Conservation (phyloP, 257 asterid genomes). For the Cordia subcordata region DNA sequence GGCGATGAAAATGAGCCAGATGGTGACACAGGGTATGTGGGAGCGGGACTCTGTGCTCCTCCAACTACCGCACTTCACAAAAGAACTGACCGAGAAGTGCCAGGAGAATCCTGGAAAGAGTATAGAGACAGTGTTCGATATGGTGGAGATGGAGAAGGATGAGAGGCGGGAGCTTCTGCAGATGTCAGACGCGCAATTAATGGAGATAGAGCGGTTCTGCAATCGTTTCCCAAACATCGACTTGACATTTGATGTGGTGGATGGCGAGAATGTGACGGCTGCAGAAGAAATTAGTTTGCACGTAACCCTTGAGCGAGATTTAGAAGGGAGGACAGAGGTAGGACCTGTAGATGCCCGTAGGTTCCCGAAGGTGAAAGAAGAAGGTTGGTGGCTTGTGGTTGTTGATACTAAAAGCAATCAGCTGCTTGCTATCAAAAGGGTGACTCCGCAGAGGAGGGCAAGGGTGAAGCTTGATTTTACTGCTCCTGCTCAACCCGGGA, state of each 20-base stretch:
- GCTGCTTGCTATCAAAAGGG: slow-evolving; percentile 37
- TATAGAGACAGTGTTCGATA: slow-evolving; percentile 31
- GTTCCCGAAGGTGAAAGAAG: slow-evolving; percentile 36
- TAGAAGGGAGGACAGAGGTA: slow-evolving; percentile 34
- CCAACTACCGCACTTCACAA: slow-evolving; percentile 41
- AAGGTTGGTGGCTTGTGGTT: slow-evolving; percentile 46
- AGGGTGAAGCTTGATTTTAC: slow-evolving; percentile 33
- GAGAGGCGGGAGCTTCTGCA: slow-evolving; percentile 38
- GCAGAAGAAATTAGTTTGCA: slow-evolving; percentile 26
- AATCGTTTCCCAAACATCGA: slow-evolving; percentile 37
- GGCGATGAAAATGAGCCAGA: slow-evolving; percentile 39
- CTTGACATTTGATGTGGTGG: slow-evolving; percentile 27
- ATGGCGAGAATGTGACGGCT: slow-evolving; percentile 18
- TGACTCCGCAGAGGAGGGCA: slow-evolving; percentile 31
- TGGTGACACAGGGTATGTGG: slow-evolving; percentile 45
- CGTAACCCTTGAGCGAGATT: slow-evolving; percentile 37
- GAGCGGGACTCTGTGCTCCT: slow-evolving; percentile 36
- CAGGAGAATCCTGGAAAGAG: slow-evolving; percentile 37
- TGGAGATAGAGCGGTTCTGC: slow-evolving; percentile 34
- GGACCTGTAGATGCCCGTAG: slow-evolving; percentile 39
- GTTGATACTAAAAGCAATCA: slow-evolving; percentile 36
- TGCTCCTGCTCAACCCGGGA: slow-evolving; percentile 31
- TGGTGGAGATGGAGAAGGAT: slow-evolving; percentile 36
- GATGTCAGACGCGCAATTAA: slow-evolving; percentile 28
- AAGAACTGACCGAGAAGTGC: slow-evolving; percentile 34